Evolutionary conservation across 2,329 filamentous ascomycete genomes (phyloP).

Genomic region (Cladosporium sp.): DNA sequence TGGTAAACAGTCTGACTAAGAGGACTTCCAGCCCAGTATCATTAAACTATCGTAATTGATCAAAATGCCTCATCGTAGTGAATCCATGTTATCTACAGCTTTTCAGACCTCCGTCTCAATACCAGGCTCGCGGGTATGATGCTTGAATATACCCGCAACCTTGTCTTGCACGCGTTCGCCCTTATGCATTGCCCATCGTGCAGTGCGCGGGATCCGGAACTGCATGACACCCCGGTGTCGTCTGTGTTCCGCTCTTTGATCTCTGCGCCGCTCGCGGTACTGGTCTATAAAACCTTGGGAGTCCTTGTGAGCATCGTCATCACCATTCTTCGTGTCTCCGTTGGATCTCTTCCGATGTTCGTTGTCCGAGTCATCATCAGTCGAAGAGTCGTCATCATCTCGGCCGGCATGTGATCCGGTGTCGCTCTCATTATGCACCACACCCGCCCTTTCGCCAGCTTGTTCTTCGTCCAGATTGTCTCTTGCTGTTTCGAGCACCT

Average conservation of each 20-base stretch:
- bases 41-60: not conserved
- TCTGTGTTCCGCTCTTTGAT: conserved; percentile 61
- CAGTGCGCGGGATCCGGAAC: conserved; percentile 59
- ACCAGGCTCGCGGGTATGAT: conserved; percentile 58
- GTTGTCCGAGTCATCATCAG: conserved; percentile 24
- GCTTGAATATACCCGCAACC: conserved; percentile 53
- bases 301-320: conserved; percentile 36
- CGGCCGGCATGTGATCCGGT: not conserved
- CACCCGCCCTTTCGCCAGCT: conserved; percentile 32
- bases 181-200: conserved; percentile 61
- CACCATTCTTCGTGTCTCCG: conserved; percentile 35
- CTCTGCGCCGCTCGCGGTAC: conserved; percentile 61
- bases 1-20: not conserved
- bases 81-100: not conserved
- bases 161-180: conserved; percentile 52
- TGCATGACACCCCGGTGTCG: conserved; percentile 73
- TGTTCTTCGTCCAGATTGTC: conserved; percentile 52
- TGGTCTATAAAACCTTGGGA: conserved; percentile 38
- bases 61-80: not conserved
- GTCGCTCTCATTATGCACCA: conserved; percentile 22
- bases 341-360: conserved; percentile 27
- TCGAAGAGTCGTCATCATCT: conserved; percentile 22
- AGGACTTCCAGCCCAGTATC: not conserved
- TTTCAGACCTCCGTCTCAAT: conserved; percentile 68
- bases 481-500: conserved; percentile 62